Evolutionary conservation across 2,329 filamentous ascomycete genomes (phyloP).

Genomic region (Sarocladium strictum): DNA sequence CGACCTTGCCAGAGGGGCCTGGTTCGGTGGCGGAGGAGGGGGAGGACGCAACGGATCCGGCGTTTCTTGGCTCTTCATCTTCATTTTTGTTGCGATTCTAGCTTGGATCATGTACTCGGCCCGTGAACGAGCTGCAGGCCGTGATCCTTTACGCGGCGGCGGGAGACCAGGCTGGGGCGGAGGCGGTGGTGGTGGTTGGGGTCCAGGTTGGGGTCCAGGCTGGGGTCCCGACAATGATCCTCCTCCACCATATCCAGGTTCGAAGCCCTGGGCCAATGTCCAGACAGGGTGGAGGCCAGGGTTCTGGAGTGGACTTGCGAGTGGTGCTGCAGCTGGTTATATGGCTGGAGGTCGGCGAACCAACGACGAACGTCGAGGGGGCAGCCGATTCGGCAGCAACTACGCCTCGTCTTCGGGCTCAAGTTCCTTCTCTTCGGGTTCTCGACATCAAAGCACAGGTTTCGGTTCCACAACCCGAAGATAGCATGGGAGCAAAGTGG

Average conservation of each 20-base stretch:
- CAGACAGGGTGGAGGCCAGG: conserved; percentile 15
- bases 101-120: conserved; percentile 56
- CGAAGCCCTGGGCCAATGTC: conserved; percentile 27
- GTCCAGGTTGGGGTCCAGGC: conserved; percentile 31
- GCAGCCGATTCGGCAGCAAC: conserved; percentile 20
- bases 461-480: conserved; percentile 64
- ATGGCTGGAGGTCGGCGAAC: conserved; percentile 46
- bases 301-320: conserved; percentile 55
- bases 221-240: conserved; percentile 29
- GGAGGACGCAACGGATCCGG: conserved; percentile 23
- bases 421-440: conserved; percentile 32
- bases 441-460: conserved; percentile 62
- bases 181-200: conserved; percentile 33
- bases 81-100: conserved; percentile 44
- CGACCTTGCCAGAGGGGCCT: conserved; percentile 34
- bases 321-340: conserved; percentile 65
- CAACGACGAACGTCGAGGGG: conserved; percentile 19
- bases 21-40: conserved; percentile 25
- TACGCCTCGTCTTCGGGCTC: conserved; percentile 31
- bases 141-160: conserved; percentile 12
- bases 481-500: conserved; percentile 21
- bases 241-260: conserved; percentile 43
- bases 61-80: conserved; percentile 47
- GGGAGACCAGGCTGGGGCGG: conserved; percentile 26
- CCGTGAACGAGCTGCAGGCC: conserved; percentile 31